A percentile compares a stretch with the other conserved stretches of the same genome.
Evolutionary conservation across 2,329 filamentous ascomycete genomes (phyloP).

Genomic region (Penicillium sp.): DNA sequence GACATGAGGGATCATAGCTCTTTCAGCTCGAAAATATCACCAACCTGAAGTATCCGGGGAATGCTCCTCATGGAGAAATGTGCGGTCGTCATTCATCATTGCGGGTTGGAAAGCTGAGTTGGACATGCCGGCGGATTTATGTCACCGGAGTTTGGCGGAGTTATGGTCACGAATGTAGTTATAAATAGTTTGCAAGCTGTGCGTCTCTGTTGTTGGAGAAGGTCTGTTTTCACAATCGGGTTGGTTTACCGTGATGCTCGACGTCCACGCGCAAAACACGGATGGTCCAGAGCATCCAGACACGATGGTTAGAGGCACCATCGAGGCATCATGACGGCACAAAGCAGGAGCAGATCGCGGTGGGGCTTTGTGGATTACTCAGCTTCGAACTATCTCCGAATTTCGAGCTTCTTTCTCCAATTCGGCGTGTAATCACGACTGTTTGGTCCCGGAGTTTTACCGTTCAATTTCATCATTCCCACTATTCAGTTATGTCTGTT

Average conservation of each 20-base stretch:
- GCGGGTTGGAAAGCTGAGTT: background rate
- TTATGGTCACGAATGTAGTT: background rate
- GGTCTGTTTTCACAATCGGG: background rate
- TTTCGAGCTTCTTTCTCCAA: slow-evolving; percentile 3
- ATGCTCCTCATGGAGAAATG: background rate
- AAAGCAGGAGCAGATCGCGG: background rate
- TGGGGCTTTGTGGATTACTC: slow-evolving; percentile 1
- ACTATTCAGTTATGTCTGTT: slow-evolving; percentile 18
- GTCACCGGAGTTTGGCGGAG: slow-evolving; percentile 18
- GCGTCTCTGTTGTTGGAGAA: background rate
- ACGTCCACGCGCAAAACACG: background rate
- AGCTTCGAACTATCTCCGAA: slow-evolving; percentile 1
- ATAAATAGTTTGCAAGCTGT: background rate
- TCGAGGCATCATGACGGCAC: background rate
- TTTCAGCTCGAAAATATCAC: background rate
- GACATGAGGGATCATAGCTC: background rate
- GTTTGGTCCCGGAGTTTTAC: background rate
- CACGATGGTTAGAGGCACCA: background rate
- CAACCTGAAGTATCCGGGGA: slow-evolving; percentile 8
- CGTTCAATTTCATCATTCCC: background rate
- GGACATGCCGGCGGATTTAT: background rate
- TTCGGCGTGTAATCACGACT: background rate
- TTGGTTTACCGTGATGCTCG: background rate
- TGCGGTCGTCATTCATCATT: slow-evolving; percentile 6
- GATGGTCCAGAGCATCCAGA: background rate